Base-by-base conservation (phyloP, 2,329 filamentous ascomycete species). In the Thermothelomyces thermophilus region DNA sequence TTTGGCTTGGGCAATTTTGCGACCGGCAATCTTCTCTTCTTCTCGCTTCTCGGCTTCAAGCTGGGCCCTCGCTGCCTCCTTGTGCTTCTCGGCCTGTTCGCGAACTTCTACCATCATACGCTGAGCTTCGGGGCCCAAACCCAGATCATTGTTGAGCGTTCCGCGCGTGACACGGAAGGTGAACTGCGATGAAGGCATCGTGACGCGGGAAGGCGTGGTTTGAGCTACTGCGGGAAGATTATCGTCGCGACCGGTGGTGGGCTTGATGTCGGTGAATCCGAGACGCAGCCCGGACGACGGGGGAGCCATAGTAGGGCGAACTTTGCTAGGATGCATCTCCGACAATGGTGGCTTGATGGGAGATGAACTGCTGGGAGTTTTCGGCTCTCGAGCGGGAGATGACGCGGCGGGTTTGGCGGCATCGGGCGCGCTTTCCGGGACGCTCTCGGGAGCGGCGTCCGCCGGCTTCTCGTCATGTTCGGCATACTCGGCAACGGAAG, bases 311-410 rank as follows among this genome's bases (percentile, higher is more conserved):
- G 86, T 90, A 56, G 80, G 76, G 50, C 93, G 88, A 50, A 82
- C 80, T 64, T 86, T 87, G 71, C 86, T 87, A 8, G 91, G 91
- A 64, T 96, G 90, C 90, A 96, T 96, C 66, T 95, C 90, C 52
- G 83, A 81, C 56, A 77, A 76, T 41, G 84, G 73, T 20, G 88
- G 86, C 70, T 86, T 85, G 58, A 85, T 71, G 5, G 82, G 76
- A 3, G 82, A 81, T 13, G 76, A 77, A 34, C 80, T 79, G 35
- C 74, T 75, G 5, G 89, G 89, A 1, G 86, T 84, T 60, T 66
- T 58, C 43, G 71, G 63, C 51, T 58, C 57, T 42, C 68, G 62
- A 51, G 60, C 54, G 8, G 68, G 64, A 22, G 69, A 70, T 17
- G 70, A 68, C 52, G 63, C 62, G 45, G 62, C 57, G 16, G 63